phyloP scores from a whole-genome alignment of 2,329 filamentous ascomycete species.

The Arachnomyces sp. region DNA sequence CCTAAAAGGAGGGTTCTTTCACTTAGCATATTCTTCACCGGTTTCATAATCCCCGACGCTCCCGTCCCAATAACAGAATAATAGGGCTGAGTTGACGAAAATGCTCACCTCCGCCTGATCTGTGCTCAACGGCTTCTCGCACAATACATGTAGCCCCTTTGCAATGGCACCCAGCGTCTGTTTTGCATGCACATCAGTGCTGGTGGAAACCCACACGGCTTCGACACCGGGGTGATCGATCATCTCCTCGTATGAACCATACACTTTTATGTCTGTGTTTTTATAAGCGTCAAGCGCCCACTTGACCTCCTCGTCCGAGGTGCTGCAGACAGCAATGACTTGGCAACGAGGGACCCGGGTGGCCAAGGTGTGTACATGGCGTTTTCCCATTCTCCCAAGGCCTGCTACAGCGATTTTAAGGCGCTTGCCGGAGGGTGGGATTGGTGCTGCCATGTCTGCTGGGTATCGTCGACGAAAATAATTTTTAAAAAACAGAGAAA shows the following conservation, averaged over 20 bases:
- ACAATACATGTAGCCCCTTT: slow-evolving; percentile 49
- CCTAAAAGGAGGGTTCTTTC: slow-evolving; percentile 8
- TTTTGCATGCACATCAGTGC: slow-evolving; percentile 49
- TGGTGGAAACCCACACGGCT: slow-evolving; percentile 43
- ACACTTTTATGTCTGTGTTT: slow-evolving; percentile 40
- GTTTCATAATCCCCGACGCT: slow-evolving; percentile 7
- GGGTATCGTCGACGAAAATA: too few species aligned
- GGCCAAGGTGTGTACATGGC: slow-evolving; percentile 45
- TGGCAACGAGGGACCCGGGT: slow-evolving; percentile 40
- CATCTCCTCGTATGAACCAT: slow-evolving; percentile 42
- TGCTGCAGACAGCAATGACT: slow-evolving; percentile 44
- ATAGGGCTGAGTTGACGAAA: too few species aligned
- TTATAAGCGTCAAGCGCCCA: slow-evolving; percentile 40
- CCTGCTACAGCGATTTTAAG: slow-evolving; percentile 39
- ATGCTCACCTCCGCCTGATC: background rate
- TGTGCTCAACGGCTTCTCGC: slow-evolving; percentile 49
- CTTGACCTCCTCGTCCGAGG: slow-evolving; percentile 37
- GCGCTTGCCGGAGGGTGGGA: too few species aligned
- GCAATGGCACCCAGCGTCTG: slow-evolving; percentile 52
- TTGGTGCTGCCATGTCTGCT: too few species aligned
- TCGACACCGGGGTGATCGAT: slow-evolving; percentile 37
- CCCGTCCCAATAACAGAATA: background rate
- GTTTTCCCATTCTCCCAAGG: slow-evolving; percentile 47
- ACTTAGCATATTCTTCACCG: background rate
- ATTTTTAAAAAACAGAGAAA: too few species aligned